phyloP scores from a whole-genome alignment of 805 yeast species.

The Spathaspora girioi region DNA sequence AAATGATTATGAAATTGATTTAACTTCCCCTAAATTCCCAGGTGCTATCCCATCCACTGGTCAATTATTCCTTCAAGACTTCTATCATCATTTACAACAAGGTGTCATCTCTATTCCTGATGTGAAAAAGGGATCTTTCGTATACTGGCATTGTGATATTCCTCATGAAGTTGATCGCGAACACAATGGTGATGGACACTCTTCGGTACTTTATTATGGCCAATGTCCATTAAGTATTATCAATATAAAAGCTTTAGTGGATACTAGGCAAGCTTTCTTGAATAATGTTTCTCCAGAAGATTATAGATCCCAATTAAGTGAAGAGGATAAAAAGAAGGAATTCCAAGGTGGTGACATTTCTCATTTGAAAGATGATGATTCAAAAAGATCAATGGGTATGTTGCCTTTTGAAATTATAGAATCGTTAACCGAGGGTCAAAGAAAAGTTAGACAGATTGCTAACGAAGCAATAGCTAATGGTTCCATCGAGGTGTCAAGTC shows the following conservation, averaged over 20 bases:
- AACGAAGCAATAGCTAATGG: slow-evolving; percentile 13
- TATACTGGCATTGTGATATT: slow-evolving; percentile 42
- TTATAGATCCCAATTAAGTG: slow-evolving; percentile 13
- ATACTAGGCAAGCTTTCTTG: slow-evolving; percentile 11
- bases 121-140: slow-evolving; percentile 40
- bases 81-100: slow-evolving; percentile 33
- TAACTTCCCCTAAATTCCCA: slow-evolving; percentile 31
- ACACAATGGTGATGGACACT: slow-evolving; percentile 30
- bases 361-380: slow-evolving; percentile 16
- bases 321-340: slow-evolving; percentile 13
- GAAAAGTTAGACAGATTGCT: slow-evolving; percentile 18
- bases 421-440: slow-evolving; percentile 21
- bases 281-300: slow-evolving; percentile 11
- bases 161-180: slow-evolving; percentile 39
- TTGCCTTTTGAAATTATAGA: slow-evolving; percentile 18
- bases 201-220: slow-evolving; percentile 39
- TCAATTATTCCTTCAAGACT: slow-evolving; percentile 23
- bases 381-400: slow-evolving; percentile 22
- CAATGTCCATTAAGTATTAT: slow-evolving; percentile 26
- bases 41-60: slow-evolving; percentile 36
- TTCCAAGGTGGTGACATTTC: slow-evolving; percentile 17
- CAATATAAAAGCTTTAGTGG: slow-evolving; percentile 12
- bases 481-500: neutral
- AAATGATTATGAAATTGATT: slow-evolving; percentile 25
- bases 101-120: slow-evolving; percentile 32